A percentile compares a stretch with the other conserved stretches of the same genome.
These are phyloP conservation scores for Polychaeton citri DNA, from an alignment of 2,329 filamentous ascomycete genomes.

Conservation along the genomic window DNA sequence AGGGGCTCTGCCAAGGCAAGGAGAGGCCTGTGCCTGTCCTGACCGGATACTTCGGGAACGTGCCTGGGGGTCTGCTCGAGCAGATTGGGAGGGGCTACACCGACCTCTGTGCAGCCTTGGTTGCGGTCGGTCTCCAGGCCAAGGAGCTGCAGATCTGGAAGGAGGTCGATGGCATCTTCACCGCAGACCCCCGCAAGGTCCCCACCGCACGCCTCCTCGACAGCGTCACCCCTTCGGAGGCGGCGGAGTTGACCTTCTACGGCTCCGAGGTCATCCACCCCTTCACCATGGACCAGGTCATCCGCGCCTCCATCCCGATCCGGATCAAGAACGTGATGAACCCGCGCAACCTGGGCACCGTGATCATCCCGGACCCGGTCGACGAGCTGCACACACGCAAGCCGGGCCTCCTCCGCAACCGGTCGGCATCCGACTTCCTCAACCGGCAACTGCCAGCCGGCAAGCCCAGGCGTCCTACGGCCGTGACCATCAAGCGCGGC, in stretches of 20 bases:
- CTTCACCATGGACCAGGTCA: slow-evolving; percentile 92
- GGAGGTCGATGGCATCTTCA: slow-evolving; percentile 93
- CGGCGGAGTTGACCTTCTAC: slow-evolving; percentile 73
- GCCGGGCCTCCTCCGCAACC: slow-evolving; percentile 39
- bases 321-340: slow-evolving; percentile 91
- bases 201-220: slow-evolving; percentile 83
- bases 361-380: slow-evolving; percentile 65
- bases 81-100: slow-evolving; percentile 93
- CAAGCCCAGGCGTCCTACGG: slow-evolving; percentile 35
- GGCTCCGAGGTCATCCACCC: slow-evolving; percentile 90
- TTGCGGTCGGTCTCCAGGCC: slow-evolving; percentile 77
- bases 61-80: slow-evolving; percentile 80
- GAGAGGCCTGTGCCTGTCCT: slow-evolving; percentile 36
- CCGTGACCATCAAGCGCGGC: slow-evolving; percentile 93
- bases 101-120: slow-evolving; percentile 83
- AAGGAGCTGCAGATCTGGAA: slow-evolving; percentile 96
- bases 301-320: slow-evolving; percentile 65
- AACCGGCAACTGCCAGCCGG: slow-evolving; percentile 4
- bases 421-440: slow-evolving; percentile 31
- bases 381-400: slow-evolving; percentile 39
- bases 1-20: slow-evolving; percentile 23
- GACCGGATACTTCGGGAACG: slow-evolving; percentile 89
- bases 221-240: slow-evolving; percentile 85
- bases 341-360: slow-evolving; percentile 61
- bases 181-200: slow-evolving; percentile 72